Base-by-base conservation (phyloP, 495 filamentous ascomycete species). In the Penicillium manginii region DNA sequence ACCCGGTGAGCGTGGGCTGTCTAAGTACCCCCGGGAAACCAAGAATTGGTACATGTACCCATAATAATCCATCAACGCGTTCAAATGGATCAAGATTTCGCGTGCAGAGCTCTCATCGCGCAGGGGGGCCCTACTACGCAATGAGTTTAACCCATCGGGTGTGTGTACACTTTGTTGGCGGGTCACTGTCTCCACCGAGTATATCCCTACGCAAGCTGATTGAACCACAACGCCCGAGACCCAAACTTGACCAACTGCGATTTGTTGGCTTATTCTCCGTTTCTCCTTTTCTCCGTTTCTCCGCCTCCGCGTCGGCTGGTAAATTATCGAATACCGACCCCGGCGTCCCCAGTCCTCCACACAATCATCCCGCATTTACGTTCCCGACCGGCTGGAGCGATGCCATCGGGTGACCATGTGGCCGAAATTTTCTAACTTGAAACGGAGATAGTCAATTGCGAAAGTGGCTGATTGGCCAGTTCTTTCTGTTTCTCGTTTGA, bases 211-310 rank as follows among this genome's bases (percentile, higher is more conserved):
- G 32, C 22, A 26, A 1, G 35, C 11, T 58, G 55, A 50, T 58
- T 43, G 47, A 22, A 49, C 29, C 15, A 17, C 17, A 9, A 43
- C 17, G 15, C 40, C 17, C 8, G 8, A 17, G 40, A 43, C 40
- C 40, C 40, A 43, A 43, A 43, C 8, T 43, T 43, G 11, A 19
- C 5, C 17, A 3, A 6, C 17, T 3, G n/a, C 40, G 40, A 43
- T 43, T 43, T 19, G 40, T 43, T n/a, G 17, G 10, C 17, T 43
- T 18, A 43, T 43, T 43, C 32, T 39, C 53, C 29, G 43, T 57
- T 65, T 65, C 62, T 56, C 58, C 62, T 54, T 65, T 65, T 65
- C 55, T 65, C 58, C 58, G 62, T 55, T 54, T 60, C 62, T 65
- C 54, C 54, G 54, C 39, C 23, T 37, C 48, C 29, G 32, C 19